A percentile compares a stretch with the other conserved stretches of the same genome.
These are phyloP conservation scores for Fusarium tanahbumbuense DNA, from an alignment of 2,329 filamentous ascomycete genomes.

Conservation along the genomic window DNA sequence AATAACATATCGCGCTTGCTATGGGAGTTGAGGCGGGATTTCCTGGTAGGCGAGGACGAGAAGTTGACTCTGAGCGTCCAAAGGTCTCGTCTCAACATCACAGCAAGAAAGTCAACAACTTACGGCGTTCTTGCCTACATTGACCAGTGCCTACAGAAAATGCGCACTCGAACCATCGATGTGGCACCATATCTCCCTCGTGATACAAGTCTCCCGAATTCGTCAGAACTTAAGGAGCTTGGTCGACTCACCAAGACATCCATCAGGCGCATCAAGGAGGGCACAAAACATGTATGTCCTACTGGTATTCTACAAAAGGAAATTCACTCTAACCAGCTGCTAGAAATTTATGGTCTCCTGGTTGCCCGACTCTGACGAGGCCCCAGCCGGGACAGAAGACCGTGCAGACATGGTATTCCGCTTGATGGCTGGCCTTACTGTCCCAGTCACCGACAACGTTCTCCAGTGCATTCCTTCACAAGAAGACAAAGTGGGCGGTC, in stretches of 20 bases:
- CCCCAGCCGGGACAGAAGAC: slow-evolving; percentile 50
- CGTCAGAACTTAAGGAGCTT: slow-evolving; percentile 47
- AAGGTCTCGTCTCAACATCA: slow-evolving; percentile 47
- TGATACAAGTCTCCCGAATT: slow-evolving; percentile 19
- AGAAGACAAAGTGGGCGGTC: slow-evolving; percentile 4
- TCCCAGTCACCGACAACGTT: slow-evolving; percentile 1
- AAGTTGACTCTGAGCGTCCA: slow-evolving; percentile 41
- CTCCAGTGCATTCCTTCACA: slow-evolving; percentile 41
- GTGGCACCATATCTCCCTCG: slow-evolving; percentile 33
- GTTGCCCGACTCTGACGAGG: slow-evolving; percentile 51
- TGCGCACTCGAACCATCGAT: slow-evolving; percentile 46
- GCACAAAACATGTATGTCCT: slow-evolving; percentile 38
- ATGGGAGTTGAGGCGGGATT: slow-evolving; percentile 46
- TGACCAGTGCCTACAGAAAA: slow-evolving; percentile 45
- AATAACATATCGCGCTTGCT: slow-evolving; percentile 41
- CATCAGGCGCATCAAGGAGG: slow-evolving; percentile 36
- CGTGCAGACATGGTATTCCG: slow-evolving; percentile 59
- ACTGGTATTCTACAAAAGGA: background rate
- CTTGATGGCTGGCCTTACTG: slow-evolving; percentile 53
- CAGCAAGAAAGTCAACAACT: slow-evolving; percentile 46
- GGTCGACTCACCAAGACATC: slow-evolving; percentile 50
- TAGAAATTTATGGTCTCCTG: slow-evolving; percentile 56
- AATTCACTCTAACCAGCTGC: slow-evolving; percentile 7
- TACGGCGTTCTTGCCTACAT: slow-evolving; percentile 53
- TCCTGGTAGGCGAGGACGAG: slow-evolving; percentile 50